Conservation (phyloP, 768 basidiomycete species). For the Psilocybe cubensis region DNA sequence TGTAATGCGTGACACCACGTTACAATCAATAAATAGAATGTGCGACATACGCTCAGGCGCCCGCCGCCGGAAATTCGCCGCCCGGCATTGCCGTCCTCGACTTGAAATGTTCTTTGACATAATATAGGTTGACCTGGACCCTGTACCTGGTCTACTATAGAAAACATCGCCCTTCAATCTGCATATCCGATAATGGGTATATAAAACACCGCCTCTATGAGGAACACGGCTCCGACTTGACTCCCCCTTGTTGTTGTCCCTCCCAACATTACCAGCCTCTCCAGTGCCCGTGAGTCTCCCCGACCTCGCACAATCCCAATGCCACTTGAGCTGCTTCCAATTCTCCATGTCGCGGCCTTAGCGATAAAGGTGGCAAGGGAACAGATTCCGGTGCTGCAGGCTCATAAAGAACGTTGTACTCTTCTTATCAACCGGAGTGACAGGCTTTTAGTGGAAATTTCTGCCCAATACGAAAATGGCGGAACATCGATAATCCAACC, state of each 20-base stretch:
- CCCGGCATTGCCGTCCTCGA: no score
- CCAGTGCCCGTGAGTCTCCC: not conserved
- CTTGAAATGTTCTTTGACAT: no score
- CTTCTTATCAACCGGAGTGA: constrained; percentile 13
- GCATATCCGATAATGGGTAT: not conserved
- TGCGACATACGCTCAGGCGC: no score
- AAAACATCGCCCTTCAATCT: not conserved
- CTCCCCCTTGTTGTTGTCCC: no score
- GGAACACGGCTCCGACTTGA: not conserved
- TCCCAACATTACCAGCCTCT: no score
- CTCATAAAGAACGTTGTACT: constrained; percentile 13
- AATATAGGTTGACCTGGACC: no score
- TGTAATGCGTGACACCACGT: no score
- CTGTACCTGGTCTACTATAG: no score
- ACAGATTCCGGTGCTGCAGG: constrained; percentile 4
- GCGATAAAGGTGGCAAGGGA: constrained; percentile 6
- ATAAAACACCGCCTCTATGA: not conserved
- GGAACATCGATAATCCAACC: not conserved
- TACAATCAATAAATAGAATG: no score
- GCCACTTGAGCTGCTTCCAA: constrained; percentile 1
- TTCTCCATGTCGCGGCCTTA: constrained; percentile 5
- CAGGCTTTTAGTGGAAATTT: constrained; percentile 8
- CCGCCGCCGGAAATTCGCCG: no score
- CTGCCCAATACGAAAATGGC: constrained; percentile 1
- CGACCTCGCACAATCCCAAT: not conserved